A percentile compares a stretch with the other conserved stretches of the same genome.
Conservation (phyloP, 2,329 filamentous ascomycete species). For the Colletotrichum chrysophilum region DNA sequence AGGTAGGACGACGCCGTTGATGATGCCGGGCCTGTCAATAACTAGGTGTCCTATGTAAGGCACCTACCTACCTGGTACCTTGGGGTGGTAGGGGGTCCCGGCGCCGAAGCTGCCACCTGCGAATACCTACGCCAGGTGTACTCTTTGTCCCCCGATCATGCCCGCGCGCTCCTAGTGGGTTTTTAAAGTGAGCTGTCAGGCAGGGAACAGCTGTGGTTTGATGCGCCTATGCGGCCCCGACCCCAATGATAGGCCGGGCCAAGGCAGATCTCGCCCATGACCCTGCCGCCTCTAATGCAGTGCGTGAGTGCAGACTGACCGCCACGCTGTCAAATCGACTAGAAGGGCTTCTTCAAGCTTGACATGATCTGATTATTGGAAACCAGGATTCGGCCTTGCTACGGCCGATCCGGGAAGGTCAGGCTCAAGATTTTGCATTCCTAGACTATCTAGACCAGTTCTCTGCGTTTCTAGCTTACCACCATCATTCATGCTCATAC, state of each 20-base stretch:
- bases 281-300: neutral
- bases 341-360: neutral
- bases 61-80: too few species aligned
- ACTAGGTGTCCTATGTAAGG: too few species aligned
- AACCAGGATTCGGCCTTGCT: slow-evolving; percentile 5
- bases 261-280: neutral
- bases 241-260: neutral
- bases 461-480: neutral
- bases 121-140: neutral
- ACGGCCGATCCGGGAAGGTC: neutral
- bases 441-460: neutral
- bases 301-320: neutral
- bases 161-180: too few species aligned
- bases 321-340: neutral
- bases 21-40: neutral
- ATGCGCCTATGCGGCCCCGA: neutral
- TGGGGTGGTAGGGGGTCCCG: neutral
- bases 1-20: neutral
- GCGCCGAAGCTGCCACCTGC: neutral
- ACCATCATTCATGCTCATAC: neutral
- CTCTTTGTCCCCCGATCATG: neutral
- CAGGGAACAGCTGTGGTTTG: neutral
- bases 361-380: slow-evolving; percentile 2
- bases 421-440: neutral
- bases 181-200: neutral